Evolutionary conservation across 192 early-diverging fungal genomes (phyloP).

Genomic region (Entomortierella chlamydospora): DNA sequence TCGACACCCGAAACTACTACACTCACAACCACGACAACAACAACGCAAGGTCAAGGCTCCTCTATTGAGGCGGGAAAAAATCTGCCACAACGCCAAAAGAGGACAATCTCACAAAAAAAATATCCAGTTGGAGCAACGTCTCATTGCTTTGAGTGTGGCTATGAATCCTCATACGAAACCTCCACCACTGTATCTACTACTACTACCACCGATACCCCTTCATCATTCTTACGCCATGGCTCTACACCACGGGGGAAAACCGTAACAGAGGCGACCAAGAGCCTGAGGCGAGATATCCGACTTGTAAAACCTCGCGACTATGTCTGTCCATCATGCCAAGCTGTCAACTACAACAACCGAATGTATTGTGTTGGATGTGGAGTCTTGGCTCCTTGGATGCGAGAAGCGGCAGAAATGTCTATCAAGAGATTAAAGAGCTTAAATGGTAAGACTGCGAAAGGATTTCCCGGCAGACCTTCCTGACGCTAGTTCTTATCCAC

Average conservation of each 20-base stretch:
- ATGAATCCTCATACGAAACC: slow-evolving; percentile 10
- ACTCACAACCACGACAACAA: no score
- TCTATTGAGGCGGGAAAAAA: background rate
- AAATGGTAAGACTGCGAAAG: background rate
- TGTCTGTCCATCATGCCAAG: slow-evolving; percentile 33
- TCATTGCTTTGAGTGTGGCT: slow-evolving; percentile 46
- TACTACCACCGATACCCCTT: no score
- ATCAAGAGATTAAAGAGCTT: background rate
- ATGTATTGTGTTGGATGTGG: slow-evolving; percentile 42
- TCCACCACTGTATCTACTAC: no score
- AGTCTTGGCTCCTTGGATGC: slow-evolving; percentile 19
- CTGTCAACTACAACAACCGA: slow-evolving; percentile 24
- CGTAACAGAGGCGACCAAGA: background rate
- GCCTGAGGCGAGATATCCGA: slow-evolving; percentile 14
- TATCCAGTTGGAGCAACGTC: slow-evolving; percentile 21
- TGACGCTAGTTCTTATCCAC: no score
- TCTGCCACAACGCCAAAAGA: background rate
- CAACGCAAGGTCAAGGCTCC: background rate
- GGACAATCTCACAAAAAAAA: background rate
- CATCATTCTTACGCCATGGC: no score
- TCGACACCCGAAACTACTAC: no score
- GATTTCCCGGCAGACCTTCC: no score
- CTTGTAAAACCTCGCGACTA: slow-evolving; percentile 37
- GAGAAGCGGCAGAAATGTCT: background rate
- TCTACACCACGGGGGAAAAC: background rate